Base-by-base conservation (phyloP, 2,329 filamentous ascomycete genomes). In the Aspergillus eucalypticola region DNA sequence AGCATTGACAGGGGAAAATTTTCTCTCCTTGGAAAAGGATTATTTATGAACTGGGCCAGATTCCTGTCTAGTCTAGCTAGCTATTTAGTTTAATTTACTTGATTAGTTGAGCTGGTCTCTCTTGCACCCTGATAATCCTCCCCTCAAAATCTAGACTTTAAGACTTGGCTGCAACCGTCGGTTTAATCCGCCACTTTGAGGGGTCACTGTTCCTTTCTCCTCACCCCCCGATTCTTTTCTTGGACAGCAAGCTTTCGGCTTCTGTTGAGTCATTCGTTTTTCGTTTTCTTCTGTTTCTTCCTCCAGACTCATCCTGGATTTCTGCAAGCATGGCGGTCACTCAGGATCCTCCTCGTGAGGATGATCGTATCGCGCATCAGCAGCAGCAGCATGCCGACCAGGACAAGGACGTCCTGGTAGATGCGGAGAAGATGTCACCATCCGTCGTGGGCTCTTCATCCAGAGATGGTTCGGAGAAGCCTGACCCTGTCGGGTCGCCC, bases 341-440 rank as follows among this genome's bases (percentile, higher is more conserved):
- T n/a, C 44, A 29, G 23, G 13, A 8, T n/a, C 13, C 7, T 27
- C 8, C 44, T 17, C 23, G 23, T 15, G 44, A 49, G 23, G 44
- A 49, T 10, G 44, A 27, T 17, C 44, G 44, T 27, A 17, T 32
- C 13, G 15, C 17, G 15, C 25, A 23, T 23, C 21, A 27, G 25
- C 46, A 32, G 15, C 7, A 5, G 7, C 46, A 32, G 15, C 3
- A 6, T n/a, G 46, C 46, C 11, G 46, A 50, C n/a, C 25, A 50
- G n/a, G 46, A 50, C 25, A 50, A 50, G 7, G 46, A 17, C n/a
- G 7, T 29, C 15, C n/a, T 50, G 27, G 46, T 48, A 3, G 27
- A 29, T 13, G 29, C 60, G 23, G 62, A 64, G 44, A 60, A 42
- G 27, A 41, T 39, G n/a, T 48, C 58, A 3, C 56, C 56, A 15